phyloP scores from a whole-genome alignment of 768 basidiomycete species.

The Lactifluus pinguis region DNA sequence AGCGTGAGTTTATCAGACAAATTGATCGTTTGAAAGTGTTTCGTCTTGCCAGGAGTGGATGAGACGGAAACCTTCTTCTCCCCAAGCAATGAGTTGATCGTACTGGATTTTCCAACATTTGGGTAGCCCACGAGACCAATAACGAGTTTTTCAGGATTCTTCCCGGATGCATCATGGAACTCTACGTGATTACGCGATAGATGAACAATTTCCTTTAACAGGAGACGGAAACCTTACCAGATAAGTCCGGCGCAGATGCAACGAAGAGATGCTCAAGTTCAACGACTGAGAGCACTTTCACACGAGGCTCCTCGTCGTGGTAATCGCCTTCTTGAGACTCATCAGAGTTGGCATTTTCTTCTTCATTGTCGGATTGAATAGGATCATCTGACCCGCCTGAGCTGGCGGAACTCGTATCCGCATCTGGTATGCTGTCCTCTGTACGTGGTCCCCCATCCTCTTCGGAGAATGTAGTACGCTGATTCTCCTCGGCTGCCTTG shows the following conservation, averaged over 20 bases:
- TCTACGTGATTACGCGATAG: slow-evolving; percentile 30
- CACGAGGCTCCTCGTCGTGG: slow-evolving; percentile 52
- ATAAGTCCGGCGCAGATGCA: slow-evolving; percentile 58
- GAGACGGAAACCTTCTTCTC: slow-evolving; percentile 98
- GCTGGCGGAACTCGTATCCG: slow-evolving; percentile 26
- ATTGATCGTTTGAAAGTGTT: slow-evolving; percentile 97
- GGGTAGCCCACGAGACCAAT: slow-evolving; percentile 96
- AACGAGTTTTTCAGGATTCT: slow-evolving; percentile 53
- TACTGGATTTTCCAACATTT: slow-evolving; percentile 97
- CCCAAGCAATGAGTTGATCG: slow-evolving; percentile 92
- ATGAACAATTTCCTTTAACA: neutral
- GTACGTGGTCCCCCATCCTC: slow-evolving; percentile 23
- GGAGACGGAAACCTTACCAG: slow-evolving; percentile 35
- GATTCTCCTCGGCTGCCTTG: slow-evolving; percentile 3
- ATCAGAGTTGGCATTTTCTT: slow-evolving; percentile 37
- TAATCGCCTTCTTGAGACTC: slow-evolving; percentile 45
- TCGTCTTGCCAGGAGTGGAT: slow-evolving; percentile 95
- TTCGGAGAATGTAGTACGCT: slow-evolving; percentile 11
- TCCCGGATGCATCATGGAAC: slow-evolving; percentile 50
- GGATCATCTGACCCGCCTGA: slow-evolving; percentile 20
- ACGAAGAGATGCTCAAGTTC: slow-evolving; percentile 84
- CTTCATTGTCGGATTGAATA: slow-evolving; percentile 19
- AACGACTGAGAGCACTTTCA: slow-evolving; percentile 70
- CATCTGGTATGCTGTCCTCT: slow-evolving; percentile 23
- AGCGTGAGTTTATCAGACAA: slow-evolving; percentile 80